phyloP scores from a whole-genome alignment of 2,329 filamentous ascomycete genomes.

The Colletotrichum limetticola region DNA sequence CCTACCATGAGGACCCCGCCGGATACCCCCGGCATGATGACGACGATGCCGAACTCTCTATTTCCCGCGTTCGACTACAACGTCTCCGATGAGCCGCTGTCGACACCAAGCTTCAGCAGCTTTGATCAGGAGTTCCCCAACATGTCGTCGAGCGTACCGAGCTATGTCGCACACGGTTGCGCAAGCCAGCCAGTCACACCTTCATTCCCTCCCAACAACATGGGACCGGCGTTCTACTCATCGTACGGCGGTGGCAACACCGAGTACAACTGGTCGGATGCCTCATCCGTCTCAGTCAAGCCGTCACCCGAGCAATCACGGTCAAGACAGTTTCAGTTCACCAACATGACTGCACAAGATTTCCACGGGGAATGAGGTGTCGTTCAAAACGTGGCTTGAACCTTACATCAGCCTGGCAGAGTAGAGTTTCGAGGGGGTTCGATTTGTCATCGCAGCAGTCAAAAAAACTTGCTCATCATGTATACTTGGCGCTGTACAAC shows the following conservation, averaged over 20 bases:
- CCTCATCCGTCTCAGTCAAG: constrained; percentile 46
- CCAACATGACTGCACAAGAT: constrained; percentile 46
- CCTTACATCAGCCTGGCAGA: not conserved
- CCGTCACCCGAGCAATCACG: constrained; percentile 44
- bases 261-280: constrained; percentile 64
- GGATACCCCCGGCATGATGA: constrained; percentile 60
- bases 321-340: constrained; percentile 46
- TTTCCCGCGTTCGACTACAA: constrained; percentile 50
- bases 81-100: constrained; percentile 58
- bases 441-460: not conserved
- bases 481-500: constrained; percentile 20
- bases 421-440: not conserved
- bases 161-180: constrained; percentile 55
- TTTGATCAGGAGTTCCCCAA: constrained; percentile 55
- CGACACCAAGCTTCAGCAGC: constrained; percentile 57
- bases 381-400: not conserved
- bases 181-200: constrained; percentile 61
- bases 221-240: constrained; percentile 54
- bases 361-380: constrained; percentile 30
- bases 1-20: constrained; percentile 64
- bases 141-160: constrained; percentile 51
- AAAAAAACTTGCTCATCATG: not conserved
- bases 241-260: constrained; percentile 48
- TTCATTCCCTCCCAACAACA: constrained; percentile 52
- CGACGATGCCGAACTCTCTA: constrained; percentile 52